Evolutionary conservation across 441 rosid genomes (phyloP).

Genomic region (Pelargonium cotyledonis): DNA sequence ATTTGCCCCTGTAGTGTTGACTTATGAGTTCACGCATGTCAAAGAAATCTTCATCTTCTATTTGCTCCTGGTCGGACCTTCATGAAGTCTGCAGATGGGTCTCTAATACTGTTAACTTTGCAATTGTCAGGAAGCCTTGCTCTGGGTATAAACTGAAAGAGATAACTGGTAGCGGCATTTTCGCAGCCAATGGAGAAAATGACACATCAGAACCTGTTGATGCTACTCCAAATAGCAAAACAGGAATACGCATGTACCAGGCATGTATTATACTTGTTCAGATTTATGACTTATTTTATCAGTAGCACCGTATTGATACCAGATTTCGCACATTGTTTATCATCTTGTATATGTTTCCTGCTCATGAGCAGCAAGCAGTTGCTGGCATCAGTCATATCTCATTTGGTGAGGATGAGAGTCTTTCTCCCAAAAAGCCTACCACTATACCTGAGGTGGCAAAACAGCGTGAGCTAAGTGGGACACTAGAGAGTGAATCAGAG

Average conservation of each 20-base stretch:
- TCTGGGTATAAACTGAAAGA: conserved; percentile 91
- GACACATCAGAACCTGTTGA: conserved; percentile 42
- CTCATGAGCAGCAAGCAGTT: conserved; percentile 53
- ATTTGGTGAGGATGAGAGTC: conserved; percentile 65
- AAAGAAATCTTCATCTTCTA: not conserved
- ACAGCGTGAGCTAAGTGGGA: conserved; percentile 90
- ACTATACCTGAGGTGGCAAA: conserved; percentile 75
- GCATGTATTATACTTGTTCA: conserved; percentile 32
- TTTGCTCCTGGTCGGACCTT: not conserved
- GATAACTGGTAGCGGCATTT: conserved; percentile 93
- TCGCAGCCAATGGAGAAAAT: conserved; percentile 49
- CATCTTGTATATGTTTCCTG: not conserved
- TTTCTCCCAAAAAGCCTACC: conserved; percentile 64
- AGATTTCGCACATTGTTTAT: not conserved
- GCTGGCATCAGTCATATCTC: conserved; percentile 90
- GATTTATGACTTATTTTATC: no score
- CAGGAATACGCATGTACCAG: conserved; percentile 71
- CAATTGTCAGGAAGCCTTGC: conserved; percentile 69
- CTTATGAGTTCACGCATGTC: not conserved
- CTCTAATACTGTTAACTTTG: conserved; percentile 9
- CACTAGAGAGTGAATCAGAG: conserved; percentile 58
- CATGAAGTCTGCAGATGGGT: not conserved
- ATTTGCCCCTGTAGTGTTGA: no score
- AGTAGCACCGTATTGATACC: not conserved
- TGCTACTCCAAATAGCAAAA: conserved; percentile 44